These are phyloP conservation scores for Thielaviopsis ethacetica DNA, from an alignment of 2,329 filamentous ascomycete genomes.

Conservation along the genomic window DNA sequence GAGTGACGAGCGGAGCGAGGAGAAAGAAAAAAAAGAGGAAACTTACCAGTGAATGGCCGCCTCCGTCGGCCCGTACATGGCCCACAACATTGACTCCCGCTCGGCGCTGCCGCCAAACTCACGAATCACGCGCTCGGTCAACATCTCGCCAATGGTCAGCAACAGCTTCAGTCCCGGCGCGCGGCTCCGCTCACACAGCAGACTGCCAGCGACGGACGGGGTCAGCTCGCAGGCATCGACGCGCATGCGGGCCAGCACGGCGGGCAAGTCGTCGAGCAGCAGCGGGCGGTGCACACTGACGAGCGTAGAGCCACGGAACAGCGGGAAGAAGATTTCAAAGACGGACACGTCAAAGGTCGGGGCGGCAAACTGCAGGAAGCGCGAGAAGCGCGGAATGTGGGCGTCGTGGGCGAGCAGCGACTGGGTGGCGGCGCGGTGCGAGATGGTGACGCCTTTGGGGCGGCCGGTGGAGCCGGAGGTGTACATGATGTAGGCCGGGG, in stretches of 20 bases:
- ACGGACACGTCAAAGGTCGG: constrained; percentile 90
- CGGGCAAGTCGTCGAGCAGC: constrained; percentile 61
- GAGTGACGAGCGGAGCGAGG: no score
- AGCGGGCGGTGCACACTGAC: constrained; percentile 51
- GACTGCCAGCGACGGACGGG: constrained; percentile 66
- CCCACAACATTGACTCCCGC: constrained; percentile 55
- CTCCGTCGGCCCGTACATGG: constrained; percentile 91
- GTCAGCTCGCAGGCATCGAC: constrained; percentile 82
- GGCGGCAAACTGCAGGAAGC: constrained; percentile 82
- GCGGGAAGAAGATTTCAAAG: constrained; percentile 86
- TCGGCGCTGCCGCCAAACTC: constrained; percentile 53
- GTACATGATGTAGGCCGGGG: constrained; percentile 79
- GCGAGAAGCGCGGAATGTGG: constrained; percentile 57
- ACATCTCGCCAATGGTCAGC: constrained; percentile 85
- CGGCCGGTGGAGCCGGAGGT: constrained; percentile 80
- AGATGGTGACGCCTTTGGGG: constrained; percentile 74
- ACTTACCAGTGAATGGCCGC: constrained; percentile 67
- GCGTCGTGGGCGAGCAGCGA: constrained; percentile 66
- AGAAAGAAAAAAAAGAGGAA: neutral
- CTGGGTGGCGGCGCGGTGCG: constrained; percentile 66
- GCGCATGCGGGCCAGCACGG: constrained; percentile 43
- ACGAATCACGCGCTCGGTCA: constrained; percentile 57
- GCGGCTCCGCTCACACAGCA: constrained; percentile 49
- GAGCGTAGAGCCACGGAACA: constrained; percentile 57
- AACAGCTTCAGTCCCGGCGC: constrained; percentile 55